A percentile compares a stretch with the other conserved stretches of the same genome.
Conservation (phyloP, 2,329 filamentous ascomycete genomes). For the Aspergillus pseudoterreus region DNA sequence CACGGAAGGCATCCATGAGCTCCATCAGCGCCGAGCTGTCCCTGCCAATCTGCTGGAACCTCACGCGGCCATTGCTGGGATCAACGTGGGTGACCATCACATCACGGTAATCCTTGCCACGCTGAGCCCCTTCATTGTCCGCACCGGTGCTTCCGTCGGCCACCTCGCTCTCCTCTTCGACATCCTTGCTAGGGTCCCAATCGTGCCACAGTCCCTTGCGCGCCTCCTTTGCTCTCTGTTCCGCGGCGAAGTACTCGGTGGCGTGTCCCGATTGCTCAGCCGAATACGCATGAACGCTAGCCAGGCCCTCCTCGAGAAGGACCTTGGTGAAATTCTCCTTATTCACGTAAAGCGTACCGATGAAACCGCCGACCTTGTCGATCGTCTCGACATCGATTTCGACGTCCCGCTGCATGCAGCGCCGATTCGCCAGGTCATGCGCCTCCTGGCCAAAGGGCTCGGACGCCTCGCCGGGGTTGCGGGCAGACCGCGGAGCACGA, state of each 20-base stretch:
- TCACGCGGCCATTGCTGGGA: constrained; percentile 68
- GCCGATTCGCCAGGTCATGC: constrained; percentile 81
- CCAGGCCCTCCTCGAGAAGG: constrained; percentile 88
- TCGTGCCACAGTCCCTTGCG: constrained; percentile 88
- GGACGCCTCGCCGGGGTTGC: constrained; percentile 72
- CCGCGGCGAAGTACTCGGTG: constrained; percentile 79
- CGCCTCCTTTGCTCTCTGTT: constrained; percentile 83
- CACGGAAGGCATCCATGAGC: constrained; percentile 85
- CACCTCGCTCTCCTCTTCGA: constrained; percentile 53
- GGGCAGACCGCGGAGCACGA: constrained; percentile 80
- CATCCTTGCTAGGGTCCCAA: constrained; percentile 87
- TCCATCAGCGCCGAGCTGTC: constrained; percentile 81
- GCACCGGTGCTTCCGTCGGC: constrained; percentile 48
- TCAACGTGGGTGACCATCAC: constrained; percentile 91
- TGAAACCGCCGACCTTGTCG: constrained; percentile 97
- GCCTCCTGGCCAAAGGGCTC: constrained; percentile 96
- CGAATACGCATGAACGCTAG: constrained; percentile 88
- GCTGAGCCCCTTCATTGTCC: constrained; percentile 55
- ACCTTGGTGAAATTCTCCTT: constrained; percentile 93
- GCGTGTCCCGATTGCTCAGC: constrained; percentile 93
- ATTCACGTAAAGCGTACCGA: constrained; percentile 88
- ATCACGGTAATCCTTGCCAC: constrained; percentile 88
- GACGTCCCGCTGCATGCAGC: constrained; percentile 89
- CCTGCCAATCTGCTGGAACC: constrained; percentile 84
- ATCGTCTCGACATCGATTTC: constrained; percentile 93